Conservation (phyloP, 106 monocot genomes). For the Chionographis japonica region DNA sequence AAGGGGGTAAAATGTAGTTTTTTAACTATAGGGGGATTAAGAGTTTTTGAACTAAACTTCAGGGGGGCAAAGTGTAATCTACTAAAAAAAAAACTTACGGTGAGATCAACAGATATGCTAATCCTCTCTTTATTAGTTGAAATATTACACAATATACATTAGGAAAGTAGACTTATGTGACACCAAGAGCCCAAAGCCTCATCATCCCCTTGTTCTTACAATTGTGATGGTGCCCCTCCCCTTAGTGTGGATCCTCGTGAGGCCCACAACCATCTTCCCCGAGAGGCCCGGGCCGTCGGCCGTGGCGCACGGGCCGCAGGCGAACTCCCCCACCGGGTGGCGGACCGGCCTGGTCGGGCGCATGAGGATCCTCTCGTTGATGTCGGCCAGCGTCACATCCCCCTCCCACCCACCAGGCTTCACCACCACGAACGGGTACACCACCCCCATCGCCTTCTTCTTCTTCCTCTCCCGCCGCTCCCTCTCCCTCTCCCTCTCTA, state of each 20-base stretch:
- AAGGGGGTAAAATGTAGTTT: too few species aligned
- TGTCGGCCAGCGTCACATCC: constrained; percentile 65
- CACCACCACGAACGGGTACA: constrained; percentile 71
- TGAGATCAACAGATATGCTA: too few species aligned
- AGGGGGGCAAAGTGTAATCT: too few species aligned
- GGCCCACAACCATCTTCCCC: constrained; percentile 83
- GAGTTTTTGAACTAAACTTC: too few species aligned
- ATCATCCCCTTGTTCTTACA: constrained; percentile 87
- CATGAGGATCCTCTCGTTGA: constrained; percentile 66
- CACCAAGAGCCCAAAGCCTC: neutral
- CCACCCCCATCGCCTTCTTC: constrained; percentile 25
- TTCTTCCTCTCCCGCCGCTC: constrained; percentile 17
- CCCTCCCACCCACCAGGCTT: constrained; percentile 74
- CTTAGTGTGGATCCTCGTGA: constrained; percentile 74
- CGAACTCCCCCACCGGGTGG: constrained; percentile 85
- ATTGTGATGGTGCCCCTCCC: constrained; percentile 90
- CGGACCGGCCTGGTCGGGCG: constrained; percentile 69
- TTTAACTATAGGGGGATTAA: too few species aligned
- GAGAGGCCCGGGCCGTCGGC: constrained; percentile 56
- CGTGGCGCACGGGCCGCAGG: constrained; percentile 40
- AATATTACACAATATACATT: too few species aligned
- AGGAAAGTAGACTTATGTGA: too few species aligned
- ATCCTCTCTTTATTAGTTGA: too few species aligned
- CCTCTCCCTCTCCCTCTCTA: neutral
- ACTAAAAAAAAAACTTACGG: too few species aligned